These are phyloP conservation scores for Aspergillus thermomutatus DNA, from an alignment of 2,329 filamentous ascomycete species.

Conservation along the genomic window DNA sequence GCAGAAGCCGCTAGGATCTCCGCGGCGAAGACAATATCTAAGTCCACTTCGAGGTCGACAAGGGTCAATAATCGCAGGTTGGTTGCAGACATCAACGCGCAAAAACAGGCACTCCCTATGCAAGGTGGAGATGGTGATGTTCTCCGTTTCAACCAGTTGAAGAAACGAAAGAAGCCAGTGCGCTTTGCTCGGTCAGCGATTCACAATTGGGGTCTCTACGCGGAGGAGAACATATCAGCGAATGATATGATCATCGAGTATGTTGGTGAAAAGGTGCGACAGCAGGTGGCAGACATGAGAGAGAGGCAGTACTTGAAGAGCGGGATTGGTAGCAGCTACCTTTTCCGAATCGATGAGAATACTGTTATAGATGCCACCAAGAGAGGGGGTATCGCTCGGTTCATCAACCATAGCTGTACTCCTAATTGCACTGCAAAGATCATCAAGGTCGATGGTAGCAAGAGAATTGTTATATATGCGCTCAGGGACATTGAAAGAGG, in stretches of 20 bases:
- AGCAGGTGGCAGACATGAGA: slow-evolving; percentile 94
- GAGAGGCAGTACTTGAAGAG: slow-evolving; percentile 91
- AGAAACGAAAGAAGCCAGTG: slow-evolving; percentile 99
- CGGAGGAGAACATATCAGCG: slow-evolving; percentile 93
- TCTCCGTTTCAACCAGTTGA: slow-evolving; percentile 96
- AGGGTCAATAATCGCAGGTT: slow-evolving; percentile 94
- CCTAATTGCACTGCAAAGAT: slow-evolving; percentile 99
- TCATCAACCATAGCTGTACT: slow-evolving; percentile 97
- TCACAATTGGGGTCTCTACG: slow-evolving; percentile 97
- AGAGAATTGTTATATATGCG: slow-evolving; percentile 98
- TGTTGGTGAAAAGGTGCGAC: slow-evolving; percentile 93
- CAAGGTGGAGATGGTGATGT: slow-evolving; percentile 81
- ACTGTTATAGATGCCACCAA: slow-evolving; percentile 98
- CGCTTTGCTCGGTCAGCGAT: slow-evolving; percentile 97
- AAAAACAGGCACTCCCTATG: slow-evolving; percentile 71
- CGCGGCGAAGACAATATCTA: slow-evolving; percentile 75
- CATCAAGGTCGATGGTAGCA: slow-evolving; percentile 96
- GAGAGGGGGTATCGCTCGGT: slow-evolving; percentile 94
- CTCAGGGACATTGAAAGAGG: slow-evolving; percentile 91
- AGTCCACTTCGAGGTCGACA: slow-evolving; percentile 87
- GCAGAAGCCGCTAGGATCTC: slow-evolving; percentile 70
- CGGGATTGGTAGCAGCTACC: slow-evolving; percentile 93
- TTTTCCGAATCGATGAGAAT: slow-evolving; percentile 97
- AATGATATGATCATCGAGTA: slow-evolving; percentile 99
- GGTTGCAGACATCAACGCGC: slow-evolving; percentile 90